phyloP scores from a whole-genome alignment of 2,329 filamentous ascomycete species.

The Clathrospora elynae region DNA sequence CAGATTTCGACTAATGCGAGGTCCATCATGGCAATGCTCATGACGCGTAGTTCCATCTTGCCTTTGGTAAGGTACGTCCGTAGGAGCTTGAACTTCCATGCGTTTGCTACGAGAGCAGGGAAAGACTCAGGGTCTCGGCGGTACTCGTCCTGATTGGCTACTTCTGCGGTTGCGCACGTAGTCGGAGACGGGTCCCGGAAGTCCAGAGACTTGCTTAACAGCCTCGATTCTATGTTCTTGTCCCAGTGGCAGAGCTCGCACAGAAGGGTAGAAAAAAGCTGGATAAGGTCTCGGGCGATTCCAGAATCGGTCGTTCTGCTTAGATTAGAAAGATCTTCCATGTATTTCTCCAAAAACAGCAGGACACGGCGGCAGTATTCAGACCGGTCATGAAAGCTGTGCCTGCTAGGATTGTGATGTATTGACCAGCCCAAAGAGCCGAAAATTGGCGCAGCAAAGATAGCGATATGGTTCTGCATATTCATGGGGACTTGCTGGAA shows the following conservation, averaged over 20 bases:
- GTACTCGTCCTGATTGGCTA: slow-evolving; percentile 20
- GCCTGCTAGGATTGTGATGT: slow-evolving; percentile 12
- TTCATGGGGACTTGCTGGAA: slow-evolving; percentile 25
- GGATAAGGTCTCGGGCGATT: slow-evolving; percentile 34
- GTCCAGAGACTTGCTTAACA: slow-evolving; percentile 35
- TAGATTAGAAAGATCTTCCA: slow-evolving; percentile 35
- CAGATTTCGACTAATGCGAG: slow-evolving; percentile 69
- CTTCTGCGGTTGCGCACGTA: slow-evolving; percentile 13
- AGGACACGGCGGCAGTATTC: slow-evolving; percentile 30
- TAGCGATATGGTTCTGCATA: slow-evolving; percentile 26
- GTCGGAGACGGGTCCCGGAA: slow-evolving; percentile 33
- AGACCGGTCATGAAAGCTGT: slow-evolving; percentile 17
- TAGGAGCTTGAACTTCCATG: slow-evolving; percentile 73
- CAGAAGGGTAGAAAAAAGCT: slow-evolving; percentile 27
- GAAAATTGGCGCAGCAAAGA: slow-evolving; percentile 25
- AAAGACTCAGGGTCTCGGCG: slow-evolving; percentile 43
- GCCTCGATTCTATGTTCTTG: slow-evolving; percentile 25
- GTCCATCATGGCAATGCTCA: slow-evolving; percentile 77
- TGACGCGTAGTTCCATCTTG: slow-evolving; percentile 87
- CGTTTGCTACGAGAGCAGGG: slow-evolving; percentile 60
- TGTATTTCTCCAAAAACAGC: slow-evolving; percentile 37
- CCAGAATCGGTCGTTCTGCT: slow-evolving; percentile 34
- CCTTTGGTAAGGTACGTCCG: slow-evolving; percentile 78
- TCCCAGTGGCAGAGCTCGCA: slow-evolving; percentile 38
- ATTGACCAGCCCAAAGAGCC: slow-evolving; percentile 32